Conservation (phyloP, 139 green algal genomes). For the Trebouxia sp. region DNA sequence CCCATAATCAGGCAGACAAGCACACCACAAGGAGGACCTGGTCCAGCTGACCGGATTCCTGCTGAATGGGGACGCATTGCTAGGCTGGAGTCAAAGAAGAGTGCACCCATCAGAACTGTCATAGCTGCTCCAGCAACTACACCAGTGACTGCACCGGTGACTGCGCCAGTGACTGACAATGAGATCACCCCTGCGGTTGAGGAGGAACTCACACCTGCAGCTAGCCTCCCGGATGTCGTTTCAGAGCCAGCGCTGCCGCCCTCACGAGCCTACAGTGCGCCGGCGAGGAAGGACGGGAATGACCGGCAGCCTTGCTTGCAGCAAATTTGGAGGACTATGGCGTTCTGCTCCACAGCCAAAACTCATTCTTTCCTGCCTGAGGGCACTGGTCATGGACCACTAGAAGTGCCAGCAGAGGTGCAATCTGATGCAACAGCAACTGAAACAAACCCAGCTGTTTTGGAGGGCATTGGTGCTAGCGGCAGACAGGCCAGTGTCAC, state of each 20-base stretch:
- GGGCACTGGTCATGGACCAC: neutral
- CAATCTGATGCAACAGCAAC: no score
- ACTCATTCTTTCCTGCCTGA: neutral
- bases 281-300: no score
- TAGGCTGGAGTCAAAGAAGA: neutral
- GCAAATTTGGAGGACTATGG: neutral
- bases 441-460: neutral
- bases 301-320: neutral
- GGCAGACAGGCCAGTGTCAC: neutral
- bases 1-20: neutral
- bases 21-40: neutral
- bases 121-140: neutral
- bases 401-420: neutral
- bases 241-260: neutral
- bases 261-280: no score
- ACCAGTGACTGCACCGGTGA: neutral
- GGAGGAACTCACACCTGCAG: no score
- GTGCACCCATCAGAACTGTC: neutral
- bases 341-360: neutral
- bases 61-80: constrained; percentile 1
- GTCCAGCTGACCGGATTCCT: constrained; percentile 11
- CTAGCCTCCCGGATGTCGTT: no score
- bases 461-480: neutral
- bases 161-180: neutral
- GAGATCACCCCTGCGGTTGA: neutral